Evolutionary conservation across 345 rosid species (phyloP).

Genomic region (Eucalyptus pauciflora): DNA sequence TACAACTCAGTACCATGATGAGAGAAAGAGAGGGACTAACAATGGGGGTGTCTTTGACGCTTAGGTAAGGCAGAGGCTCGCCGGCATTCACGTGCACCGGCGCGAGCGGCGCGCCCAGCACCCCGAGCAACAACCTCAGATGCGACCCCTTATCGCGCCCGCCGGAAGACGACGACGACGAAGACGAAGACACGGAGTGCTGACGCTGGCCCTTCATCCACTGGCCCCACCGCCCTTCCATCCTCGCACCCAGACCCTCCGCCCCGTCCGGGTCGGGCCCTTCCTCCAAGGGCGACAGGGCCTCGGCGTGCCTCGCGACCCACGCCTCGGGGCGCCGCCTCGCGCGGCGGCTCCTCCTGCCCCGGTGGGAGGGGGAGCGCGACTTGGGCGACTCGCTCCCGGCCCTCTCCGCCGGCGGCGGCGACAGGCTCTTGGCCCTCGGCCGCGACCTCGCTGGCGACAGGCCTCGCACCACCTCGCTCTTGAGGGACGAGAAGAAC

Average conservation of each 20-base stretch:
- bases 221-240: conserved; percentile 23
- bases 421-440: neutral
- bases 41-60: conserved; percentile 27
- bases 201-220: conserved; percentile 24
- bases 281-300: conserved; percentile 26
- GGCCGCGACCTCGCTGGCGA: conserved; percentile 7
- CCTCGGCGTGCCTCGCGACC: conserved; percentile 4
- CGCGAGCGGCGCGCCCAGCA: conserved; percentile 29
- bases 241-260: conserved; percentile 3
- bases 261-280: conserved; percentile 23
- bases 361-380: neutral
- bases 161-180: conserved; percentile 3
- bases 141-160: neutral
- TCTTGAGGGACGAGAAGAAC: conserved; percentile 8
- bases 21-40: conserved; percentile 1
- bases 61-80: conserved; percentile 28
- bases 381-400: conserved; percentile 1
- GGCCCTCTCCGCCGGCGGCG: neutral
- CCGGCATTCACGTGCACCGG: conserved; percentile 21
- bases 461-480: conserved; percentile 5
- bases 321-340: neutral
- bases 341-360: neutral
- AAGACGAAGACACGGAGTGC: neutral
- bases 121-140: conserved; percentile 31
- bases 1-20: neutral